These are phyloP conservation scores for Suhomyces bribrorum DNA, from an alignment of 1,139 yeast genomes.

Conservation along the genomic window DNA sequence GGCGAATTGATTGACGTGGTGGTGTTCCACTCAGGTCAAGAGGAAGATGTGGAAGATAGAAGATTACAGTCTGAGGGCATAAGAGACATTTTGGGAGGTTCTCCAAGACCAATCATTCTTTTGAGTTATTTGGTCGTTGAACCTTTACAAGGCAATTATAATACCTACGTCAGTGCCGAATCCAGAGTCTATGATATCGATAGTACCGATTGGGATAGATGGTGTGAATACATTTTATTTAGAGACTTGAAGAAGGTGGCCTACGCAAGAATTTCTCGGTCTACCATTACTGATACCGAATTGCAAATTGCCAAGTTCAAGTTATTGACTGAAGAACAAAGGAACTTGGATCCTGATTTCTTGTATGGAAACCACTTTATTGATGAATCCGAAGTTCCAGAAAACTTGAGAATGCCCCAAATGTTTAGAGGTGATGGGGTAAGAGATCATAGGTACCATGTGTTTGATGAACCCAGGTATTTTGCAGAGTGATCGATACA, in stretches of 20 bases:
- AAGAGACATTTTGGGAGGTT: conserved; percentile 76
- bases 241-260: conserved; percentile 86
- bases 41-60: conserved; percentile 94
- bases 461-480: conserved; percentile 87
- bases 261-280: conserved; percentile 90
- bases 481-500: conserved; percentile 47
- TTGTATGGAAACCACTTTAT: conserved; percentile 59
- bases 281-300: conserved; percentile 95
- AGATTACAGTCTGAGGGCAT: conserved; percentile 79
- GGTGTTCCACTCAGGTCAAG: conserved; percentile 98
- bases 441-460: conserved; percentile 91
- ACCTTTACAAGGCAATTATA: conserved; percentile 86
- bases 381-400: conserved; percentile 57
- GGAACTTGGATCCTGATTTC: conserved; percentile 38
- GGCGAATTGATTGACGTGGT: conserved; percentile 87
- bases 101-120: conserved; percentile 75
- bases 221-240: conserved; percentile 96
- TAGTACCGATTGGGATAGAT: conserved; percentile 91
- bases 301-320: conserved; percentile 92
- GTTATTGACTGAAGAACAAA: conserved; percentile 50
- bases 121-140: conserved; percentile 87
- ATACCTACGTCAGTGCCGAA: conserved; percentile 80
- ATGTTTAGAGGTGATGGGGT: conserved; percentile 90
- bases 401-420: conserved; percentile 75
- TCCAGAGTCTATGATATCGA: conserved; percentile 94